phyloP scores from a whole-genome alignment of 2,329 filamentous ascomycete species.

The Gremmenia infestans region DNA sequence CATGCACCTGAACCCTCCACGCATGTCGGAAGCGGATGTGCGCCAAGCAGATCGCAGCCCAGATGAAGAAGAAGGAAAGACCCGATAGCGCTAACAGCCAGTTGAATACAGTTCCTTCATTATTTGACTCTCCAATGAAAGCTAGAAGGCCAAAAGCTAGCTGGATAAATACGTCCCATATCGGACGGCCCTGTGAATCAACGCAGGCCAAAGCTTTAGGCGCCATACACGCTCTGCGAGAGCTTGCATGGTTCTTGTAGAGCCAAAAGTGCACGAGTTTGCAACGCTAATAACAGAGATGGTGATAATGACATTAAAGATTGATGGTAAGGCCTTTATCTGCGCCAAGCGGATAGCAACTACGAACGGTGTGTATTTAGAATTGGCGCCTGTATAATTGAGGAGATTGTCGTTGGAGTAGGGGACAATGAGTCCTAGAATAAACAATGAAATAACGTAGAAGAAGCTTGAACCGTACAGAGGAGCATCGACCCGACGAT shows the following conservation, averaged over 20 bases:
- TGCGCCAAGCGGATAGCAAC: constrained; percentile 47
- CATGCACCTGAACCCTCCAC: constrained; percentile 54
- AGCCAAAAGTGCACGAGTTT: constrained; percentile 47
- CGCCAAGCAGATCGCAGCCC: constrained; percentile 60
- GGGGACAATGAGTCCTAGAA: constrained; percentile 40
- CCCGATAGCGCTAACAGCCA: constrained; percentile 68
- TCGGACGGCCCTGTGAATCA: constrained; percentile 55
- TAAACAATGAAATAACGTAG: constrained; percentile 39
- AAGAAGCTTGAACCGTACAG: constrained; percentile 52
- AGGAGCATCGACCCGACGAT: constrained; percentile 55
- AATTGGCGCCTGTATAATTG: constrained; percentile 26
- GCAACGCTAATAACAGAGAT: constrained; percentile 48
- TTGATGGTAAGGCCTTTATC: constrained; percentile 45
- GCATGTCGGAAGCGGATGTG: constrained; percentile 61
- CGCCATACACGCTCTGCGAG: constrained; percentile 33
- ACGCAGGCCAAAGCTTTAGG: constrained; percentile 55
- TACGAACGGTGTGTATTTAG: constrained; percentile 42
- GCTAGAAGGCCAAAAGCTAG: constrained; percentile 53
- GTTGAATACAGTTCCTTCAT: constrained; percentile 45
- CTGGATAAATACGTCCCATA: constrained; percentile 49
- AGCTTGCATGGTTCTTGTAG: constrained; percentile 47
- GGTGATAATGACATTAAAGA: constrained; percentile 50
- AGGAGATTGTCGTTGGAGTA: constrained; percentile 28
- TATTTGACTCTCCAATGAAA: constrained; percentile 46
- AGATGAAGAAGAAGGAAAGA: constrained; percentile 67